A percentile compares a stretch with the other conserved stretches of the same genome.
phyloP scores from a whole-genome alignment of 2,329 filamentous ascomycete species.

The Akanthomyces muscarius region DNA sequence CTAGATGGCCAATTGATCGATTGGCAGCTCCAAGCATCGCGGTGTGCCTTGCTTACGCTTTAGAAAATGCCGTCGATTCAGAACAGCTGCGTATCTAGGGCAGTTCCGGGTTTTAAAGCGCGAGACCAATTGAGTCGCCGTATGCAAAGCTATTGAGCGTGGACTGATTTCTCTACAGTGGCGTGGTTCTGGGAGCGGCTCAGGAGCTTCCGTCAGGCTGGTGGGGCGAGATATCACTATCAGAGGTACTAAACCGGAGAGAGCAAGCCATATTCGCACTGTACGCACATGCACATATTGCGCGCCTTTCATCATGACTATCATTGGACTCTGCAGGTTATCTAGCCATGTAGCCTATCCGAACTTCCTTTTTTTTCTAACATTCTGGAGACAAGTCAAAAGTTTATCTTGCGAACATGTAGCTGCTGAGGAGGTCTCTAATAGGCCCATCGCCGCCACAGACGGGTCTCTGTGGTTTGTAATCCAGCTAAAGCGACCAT shows the following conservation, averaged over 20 bases:
- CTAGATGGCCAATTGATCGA: background rate
- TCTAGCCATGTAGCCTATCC: too few relatives aligned
- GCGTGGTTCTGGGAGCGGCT: conserved; percentile 12
- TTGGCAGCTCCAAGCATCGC: background rate
- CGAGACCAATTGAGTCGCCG: background rate
- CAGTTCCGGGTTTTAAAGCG: background rate
- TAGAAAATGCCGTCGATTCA: background rate
- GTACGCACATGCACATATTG: background rate
- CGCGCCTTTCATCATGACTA: background rate
- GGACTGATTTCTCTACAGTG: conserved; percentile 15
- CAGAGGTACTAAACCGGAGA: background rate
- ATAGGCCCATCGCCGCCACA: background rate
- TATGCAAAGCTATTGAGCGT: background rate
- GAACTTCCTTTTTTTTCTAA: too few relatives aligned
- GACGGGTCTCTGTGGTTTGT: background rate
- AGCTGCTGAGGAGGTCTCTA: background rate
- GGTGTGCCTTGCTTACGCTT: background rate
- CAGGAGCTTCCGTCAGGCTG: conserved; percentile 10
- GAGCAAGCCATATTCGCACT: background rate
- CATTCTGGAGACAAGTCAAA: background rate
- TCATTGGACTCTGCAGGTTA: background rate
- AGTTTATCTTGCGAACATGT: background rate
- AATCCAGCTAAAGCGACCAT: background rate
- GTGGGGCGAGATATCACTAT: background rate
- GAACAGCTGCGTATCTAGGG: background rate